Evolutionary conservation across 768 basidiomycete species (phyloP), one percentile per base, ranked within the genome.

Genomic region (Termitomyces sp.): DNA sequence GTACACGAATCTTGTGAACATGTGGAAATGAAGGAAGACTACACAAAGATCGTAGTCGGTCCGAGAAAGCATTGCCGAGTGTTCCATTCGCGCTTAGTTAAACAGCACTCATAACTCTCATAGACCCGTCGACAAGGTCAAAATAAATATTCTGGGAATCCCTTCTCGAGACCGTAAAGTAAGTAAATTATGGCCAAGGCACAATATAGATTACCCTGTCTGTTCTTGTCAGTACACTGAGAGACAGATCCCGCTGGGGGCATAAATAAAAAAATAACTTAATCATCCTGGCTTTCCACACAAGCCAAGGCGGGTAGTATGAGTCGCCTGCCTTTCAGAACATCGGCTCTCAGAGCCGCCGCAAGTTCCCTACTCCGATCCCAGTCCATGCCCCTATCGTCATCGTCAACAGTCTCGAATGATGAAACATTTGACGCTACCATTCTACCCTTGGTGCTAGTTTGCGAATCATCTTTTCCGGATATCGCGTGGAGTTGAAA

Each of bases 321-420:
- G 1, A 71, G 73, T 54, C 68, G 68, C 38, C 68, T 68, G 12
- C 76, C 76, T 33, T 66, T 66, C 24, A 63, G 58, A 36, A 75
- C 24, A 54, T 74, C 76, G 13, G 60, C 60, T 62, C 70, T 66
- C 39, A 76, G 51, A 11, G 65, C 68, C 35, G 76, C 73, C 28
- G 66, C 71, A 42, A 79, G 61, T 61, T 68, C 55, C 58, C 69
- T 66, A 46, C 74, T 79, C 35, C 76, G 68, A 55, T 77, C 67
- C 76, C 74, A 76, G 59, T 79, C 71, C 69, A 78, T 67, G 4
- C 68, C 70, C 5, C 62, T 64, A 56, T 75, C 72, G 15, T 70
- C 69, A 40, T 73, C 71, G 15, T 69, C 63, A 40, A 75, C 71
- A 36, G 65, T 66, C 49, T 69, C 68, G 55, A 73, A 72, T 18